These are phyloP conservation scores for Grifola frondosa DNA, from an alignment of 1,284 basidiomycete species.

Conservation along the genomic window DNA sequence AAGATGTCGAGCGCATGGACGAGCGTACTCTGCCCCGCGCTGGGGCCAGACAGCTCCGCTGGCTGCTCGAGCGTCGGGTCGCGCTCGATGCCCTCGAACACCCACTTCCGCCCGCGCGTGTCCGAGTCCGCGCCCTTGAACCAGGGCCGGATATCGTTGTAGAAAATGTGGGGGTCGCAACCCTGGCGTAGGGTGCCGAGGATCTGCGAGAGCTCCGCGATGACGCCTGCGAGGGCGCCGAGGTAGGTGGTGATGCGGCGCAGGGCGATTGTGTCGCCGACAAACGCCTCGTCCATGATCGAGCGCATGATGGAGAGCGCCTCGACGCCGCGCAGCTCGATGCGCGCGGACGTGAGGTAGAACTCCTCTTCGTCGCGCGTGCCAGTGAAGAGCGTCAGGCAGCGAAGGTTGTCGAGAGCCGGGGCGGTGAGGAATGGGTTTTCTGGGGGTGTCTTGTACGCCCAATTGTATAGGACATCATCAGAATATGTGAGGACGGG, in stretches of 20 bases:
- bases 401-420: slow-evolving; percentile 58
- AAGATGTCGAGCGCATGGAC: slow-evolving; percentile 91
- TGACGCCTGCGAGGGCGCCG: slow-evolving; percentile 59
- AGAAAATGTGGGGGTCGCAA: slow-evolving; percentile 82
- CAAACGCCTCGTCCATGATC: slow-evolving; percentile 90
- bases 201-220: slow-evolving; percentile 62
- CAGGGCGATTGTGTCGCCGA: slow-evolving; percentile 78
- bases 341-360: slow-evolving; percentile 86
- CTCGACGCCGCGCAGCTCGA: slow-evolving; percentile 87
- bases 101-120: slow-evolving; percentile 61
- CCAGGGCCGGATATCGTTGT: slow-evolving; percentile 88
- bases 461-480: slow-evolving; percentile 93
- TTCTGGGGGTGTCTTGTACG: slow-evolving; percentile 37
- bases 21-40: slow-evolving; percentile 88
- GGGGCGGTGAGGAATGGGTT: slow-evolving; percentile 26
- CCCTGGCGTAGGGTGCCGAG: slow-evolving; percentile 69
- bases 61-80: slow-evolving; percentile 50
- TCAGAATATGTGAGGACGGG: slow-evolving; percentile 94
- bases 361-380: slow-evolving; percentile 88
- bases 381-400: slow-evolving; percentile 75
- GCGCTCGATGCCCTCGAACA: slow-evolving; percentile 75
- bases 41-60: slow-evolving; percentile 79
- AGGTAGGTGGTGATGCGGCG: slow-evolving; percentile 78
- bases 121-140: slow-evolving; percentile 84
- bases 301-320: slow-evolving; percentile 85